Conservation (phyloP, 2,329 filamentous ascomycete species). For the Parastagonospora nodorum region DNA sequence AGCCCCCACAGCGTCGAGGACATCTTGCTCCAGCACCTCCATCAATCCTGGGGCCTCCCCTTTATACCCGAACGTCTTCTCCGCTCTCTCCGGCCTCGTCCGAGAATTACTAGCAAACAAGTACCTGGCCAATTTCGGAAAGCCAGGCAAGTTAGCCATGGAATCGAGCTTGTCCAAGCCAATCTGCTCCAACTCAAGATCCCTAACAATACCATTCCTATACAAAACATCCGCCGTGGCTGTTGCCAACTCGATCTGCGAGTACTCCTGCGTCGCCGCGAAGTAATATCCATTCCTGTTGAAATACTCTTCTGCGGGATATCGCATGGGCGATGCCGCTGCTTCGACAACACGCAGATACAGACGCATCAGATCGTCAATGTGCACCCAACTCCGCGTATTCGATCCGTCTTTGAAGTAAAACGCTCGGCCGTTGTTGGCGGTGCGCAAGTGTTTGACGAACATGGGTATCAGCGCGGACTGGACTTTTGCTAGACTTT, state of each 20-base stretch:
- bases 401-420: constrained; percentile 62
- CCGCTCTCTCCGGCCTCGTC: constrained; percentile 59
- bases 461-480: constrained; percentile 52
- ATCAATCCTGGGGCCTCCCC: constrained; percentile 56
- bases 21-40: constrained; percentile 45
- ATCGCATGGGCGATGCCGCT: constrained; percentile 45
- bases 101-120: constrained; percentile 59
- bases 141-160: constrained; percentile 22
- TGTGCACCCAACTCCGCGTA: constrained; percentile 59
- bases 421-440: constrained; percentile 46
- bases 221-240: constrained; percentile 31
- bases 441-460: constrained; percentile 39
- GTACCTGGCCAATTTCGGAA: constrained; percentile 37
- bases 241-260: constrained; percentile 33
- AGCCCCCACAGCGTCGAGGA: constrained; percentile 19
- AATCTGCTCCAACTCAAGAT: constrained; percentile 28
- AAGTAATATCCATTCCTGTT: constrained; percentile 58
- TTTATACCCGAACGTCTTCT: constrained; percentile 61
- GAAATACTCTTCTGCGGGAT: constrained; percentile 53
- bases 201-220: constrained; percentile 27
- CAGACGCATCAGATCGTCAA: constrained; percentile 64
- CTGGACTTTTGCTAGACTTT: constrained; percentile 56
- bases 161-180: constrained; percentile 31
- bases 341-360: constrained; percentile 61
- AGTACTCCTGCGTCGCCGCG: constrained; percentile 45